Evolutionary conservation across 768 basidiomycete genomes (phyloP).

Genomic region (Terana coerulea): DNA sequence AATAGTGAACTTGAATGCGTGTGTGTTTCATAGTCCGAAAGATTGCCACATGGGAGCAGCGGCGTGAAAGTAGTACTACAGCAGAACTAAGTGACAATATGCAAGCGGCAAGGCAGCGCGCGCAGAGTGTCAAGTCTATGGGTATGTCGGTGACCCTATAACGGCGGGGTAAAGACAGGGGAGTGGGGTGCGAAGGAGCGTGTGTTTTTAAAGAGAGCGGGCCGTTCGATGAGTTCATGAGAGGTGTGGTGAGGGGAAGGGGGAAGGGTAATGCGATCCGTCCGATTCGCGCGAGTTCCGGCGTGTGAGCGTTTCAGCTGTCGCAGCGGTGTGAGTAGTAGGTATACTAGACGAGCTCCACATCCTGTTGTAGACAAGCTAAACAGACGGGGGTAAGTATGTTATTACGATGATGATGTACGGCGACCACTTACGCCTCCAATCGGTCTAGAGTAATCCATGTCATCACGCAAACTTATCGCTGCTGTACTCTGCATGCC

Average conservation of each 20-base stretch:
- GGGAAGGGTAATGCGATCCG: not conserved
- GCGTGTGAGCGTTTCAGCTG: not conserved
- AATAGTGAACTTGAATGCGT: no score
- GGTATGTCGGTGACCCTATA: no score
- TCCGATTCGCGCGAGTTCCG: not conserved
- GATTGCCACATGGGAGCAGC: no score
- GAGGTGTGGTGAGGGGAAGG: not conserved
- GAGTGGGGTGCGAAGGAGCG: no score
- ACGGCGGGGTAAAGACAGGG: no score
- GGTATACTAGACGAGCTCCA: not conserved
- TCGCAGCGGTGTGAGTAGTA: not conserved
- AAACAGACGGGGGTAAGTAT: not conserved
- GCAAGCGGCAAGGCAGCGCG: no score
- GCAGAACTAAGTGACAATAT: no score
- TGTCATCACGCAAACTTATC: constrained; percentile 24
- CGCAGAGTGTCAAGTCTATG: no score
- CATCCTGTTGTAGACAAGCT: constrained; percentile 12
- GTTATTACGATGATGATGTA: not conserved
- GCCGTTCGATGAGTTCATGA: no score
- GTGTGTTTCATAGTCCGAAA: no score
- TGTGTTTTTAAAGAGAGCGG: no score
- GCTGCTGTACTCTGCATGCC: constrained; percentile 25
- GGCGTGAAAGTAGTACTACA: no score
- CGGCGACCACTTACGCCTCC: constrained; percentile 20
- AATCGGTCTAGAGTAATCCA: constrained; percentile 27